Evolutionary conservation across 2,329 filamentous ascomycete genomes (phyloP), one percentile per base, ranked within the genome.

Genomic region (Calonectria pteridis): DNA sequence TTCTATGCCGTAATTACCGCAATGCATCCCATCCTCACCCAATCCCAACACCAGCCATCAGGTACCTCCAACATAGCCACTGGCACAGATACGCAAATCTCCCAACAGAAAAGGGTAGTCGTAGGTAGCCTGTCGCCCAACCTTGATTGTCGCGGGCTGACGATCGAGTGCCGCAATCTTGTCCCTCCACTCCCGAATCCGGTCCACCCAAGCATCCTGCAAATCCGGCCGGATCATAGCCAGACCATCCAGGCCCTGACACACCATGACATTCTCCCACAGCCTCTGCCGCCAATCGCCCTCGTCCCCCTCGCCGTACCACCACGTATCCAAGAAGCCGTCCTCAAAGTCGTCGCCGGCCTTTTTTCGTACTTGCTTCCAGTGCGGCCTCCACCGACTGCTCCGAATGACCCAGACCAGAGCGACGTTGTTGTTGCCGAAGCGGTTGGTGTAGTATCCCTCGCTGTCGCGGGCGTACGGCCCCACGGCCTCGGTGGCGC

Each of bases 211-310:
- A 9, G 55, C 43, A 33, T 68, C 53, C 33, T 68, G 64, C 29
- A 72, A 18, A 2, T 68, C 46, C n/a, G 70, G 70, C 33, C 51
- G 11, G 9, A 72, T 68, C 70, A 72, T 72, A 40, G 33, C 70
- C 16, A 72, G 28, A 1, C 70, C 70, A 9, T 72, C 53, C 2
- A 72, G 55, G 18, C 70, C 70, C 53, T 72, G 70, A 14, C 70
- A 72, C n/a, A 72, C 64, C 64, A 72, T 72, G 37, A 68, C 35
- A 4, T 68, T 72, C 64, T 72, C 63, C 70, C 70, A 72, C 9
- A 72, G 53, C 11, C 70, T 31, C 64, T 72, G 70, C 46, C 65
- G 46, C 70, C 70, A 72, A 10, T 59, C 51, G 6, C 51, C 29
- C 33, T 64, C 46, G 46, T 59, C 43, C n/a, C 20, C 29, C 9